Base-by-base conservation (phyloP, 116 monocot species). In the Cymodocea nodosa region DNA sequence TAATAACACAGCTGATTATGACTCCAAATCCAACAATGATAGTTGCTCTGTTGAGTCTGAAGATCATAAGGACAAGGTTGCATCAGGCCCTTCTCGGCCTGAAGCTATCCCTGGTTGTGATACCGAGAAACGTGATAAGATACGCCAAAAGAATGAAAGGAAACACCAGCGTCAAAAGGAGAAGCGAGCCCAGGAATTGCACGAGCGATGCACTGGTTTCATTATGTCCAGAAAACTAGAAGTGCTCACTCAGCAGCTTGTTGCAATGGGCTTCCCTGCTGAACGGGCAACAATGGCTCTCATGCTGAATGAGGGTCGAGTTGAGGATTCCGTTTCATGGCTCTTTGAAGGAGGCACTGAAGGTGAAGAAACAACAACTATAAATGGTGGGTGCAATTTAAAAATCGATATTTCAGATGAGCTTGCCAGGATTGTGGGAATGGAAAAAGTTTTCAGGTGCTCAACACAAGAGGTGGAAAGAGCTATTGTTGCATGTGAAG, bases 151-250 rank as follows among this genome's bases (percentile, higher is more conserved):
- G 78, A 94, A 94, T 67, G 94, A 94, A 68, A 87, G 57, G 72
- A 94, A 94, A 68, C 94, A 94, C 61, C 94, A 90, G 64, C 77
- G 93, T 12, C 93, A 94, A 67, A 82, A 39, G 68, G 94, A 94
- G 74, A 80, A 71, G 55, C 82, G 94, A 4, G 87, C 90, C 20
- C 87, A 83, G 67, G 90, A 94, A 50, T 63, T 94, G 23, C 94
- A 90, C 50, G 87, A 90, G 70, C 80, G 85, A 15, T 89, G 87
- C 69, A 80, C 52, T 23, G 56, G 77, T 15, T 85, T 71, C 10
- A 73, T 90, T 25, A 94, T 81, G 77, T 89, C 94, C 0, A 80
- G 90, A 60, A 94, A 89, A 60, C 70, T 94, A 13, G 84, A 82
- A 61, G 35, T 71, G 1, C 80, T 94, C 51, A 62, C 89, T 51